A percentile compares a stretch with the other conserved stretches of the same genome.
Evolutionary conservation across 2,329 filamentous ascomycete genomes (phyloP).

Genomic region (Oidium heveae): DNA sequence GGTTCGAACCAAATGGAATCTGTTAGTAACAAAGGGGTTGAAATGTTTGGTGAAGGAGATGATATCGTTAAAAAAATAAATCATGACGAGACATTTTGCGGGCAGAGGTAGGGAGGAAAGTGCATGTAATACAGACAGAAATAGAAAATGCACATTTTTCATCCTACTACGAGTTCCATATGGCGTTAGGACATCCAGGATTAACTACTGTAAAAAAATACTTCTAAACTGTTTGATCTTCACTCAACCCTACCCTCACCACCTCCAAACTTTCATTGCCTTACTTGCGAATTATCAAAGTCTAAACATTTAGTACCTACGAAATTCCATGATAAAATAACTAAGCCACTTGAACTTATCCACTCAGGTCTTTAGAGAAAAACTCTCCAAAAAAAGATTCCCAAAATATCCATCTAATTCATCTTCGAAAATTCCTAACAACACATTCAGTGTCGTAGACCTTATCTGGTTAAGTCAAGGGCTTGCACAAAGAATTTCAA

Average conservation of each 20-base stretch:
- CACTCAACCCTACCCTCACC: not conserved
- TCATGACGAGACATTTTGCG: not conserved
- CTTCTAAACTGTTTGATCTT: not conserved
- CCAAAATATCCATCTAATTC: no score
- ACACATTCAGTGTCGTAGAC: no score
- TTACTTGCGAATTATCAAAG: not conserved
- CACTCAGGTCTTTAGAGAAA: not conserved
- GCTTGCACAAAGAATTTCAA: no score
- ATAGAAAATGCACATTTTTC: not conserved
- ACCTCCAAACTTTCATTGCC: conserved; percentile 1
- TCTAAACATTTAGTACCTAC: not conserved
- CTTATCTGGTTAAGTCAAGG: no score
- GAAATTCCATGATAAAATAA: not conserved
- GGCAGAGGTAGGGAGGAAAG: not conserved
- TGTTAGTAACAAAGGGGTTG: not conserved
- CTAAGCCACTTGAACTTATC: not conserved
- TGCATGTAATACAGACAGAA: not conserved
- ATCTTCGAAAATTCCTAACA: no score
- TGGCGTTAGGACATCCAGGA: conserved; percentile 1
- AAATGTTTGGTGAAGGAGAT: not conserved
- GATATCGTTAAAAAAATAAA: not conserved
- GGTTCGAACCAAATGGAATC: not conserved
- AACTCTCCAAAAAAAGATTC: not conserved
- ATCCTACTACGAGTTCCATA: not conserved
- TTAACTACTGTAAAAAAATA: not conserved